A percentile compares a stretch with the other conserved stretches of the same genome.
These are phyloP conservation scores for Sugiyamaella mastotermitis DNA, from an alignment of 805 yeast genomes.

Conservation along the genomic window DNA sequence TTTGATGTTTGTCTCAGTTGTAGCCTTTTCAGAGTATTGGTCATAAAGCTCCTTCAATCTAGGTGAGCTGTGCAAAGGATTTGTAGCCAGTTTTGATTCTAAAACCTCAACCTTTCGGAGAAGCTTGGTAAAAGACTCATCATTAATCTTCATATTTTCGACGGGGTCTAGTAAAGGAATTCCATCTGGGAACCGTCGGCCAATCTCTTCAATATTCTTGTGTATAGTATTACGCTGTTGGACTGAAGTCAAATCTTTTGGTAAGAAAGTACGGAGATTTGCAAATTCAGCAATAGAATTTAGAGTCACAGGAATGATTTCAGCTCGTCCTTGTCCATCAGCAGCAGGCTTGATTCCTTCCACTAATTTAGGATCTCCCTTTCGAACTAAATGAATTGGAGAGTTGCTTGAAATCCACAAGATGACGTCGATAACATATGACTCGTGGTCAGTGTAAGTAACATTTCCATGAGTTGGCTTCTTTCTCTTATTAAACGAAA, in stretches of 20 bases:
- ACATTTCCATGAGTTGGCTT: conserved; percentile 19
- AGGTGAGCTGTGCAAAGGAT: conserved; percentile 49
- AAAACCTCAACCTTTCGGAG: conserved; percentile 76
- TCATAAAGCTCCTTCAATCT: conserved; percentile 58
- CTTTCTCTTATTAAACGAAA: conserved; percentile 64
- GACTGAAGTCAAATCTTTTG: conserved; percentile 53
- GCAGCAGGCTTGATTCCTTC: conserved; percentile 83
- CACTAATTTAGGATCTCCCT: conserved; percentile 70
- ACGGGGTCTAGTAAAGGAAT: conserved; percentile 89
- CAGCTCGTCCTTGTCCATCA: conserved; percentile 67
- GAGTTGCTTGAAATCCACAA: conserved; percentile 71
- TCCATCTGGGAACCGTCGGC: conserved; percentile 81
- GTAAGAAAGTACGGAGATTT: conserved; percentile 73
- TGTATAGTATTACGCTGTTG: conserved; percentile 46
- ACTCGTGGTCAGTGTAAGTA: conserved; percentile 76
- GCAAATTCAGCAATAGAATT: conserved; percentile 70
- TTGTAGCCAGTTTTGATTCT: conserved; percentile 64
- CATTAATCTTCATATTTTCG: conserved; percentile 84
- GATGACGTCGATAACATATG: conserved; percentile 81
- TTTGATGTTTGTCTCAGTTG: conserved; percentile 53
- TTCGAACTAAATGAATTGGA: conserved; percentile 68
- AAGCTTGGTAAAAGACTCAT: conserved; percentile 65
- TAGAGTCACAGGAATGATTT: conserved; percentile 79
- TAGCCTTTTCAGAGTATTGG: conserved; percentile 59
- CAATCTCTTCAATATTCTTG: conserved; percentile 74